Conservation (phyloP, 331 rosid genomes). For the Telfairia occidentalis region DNA sequence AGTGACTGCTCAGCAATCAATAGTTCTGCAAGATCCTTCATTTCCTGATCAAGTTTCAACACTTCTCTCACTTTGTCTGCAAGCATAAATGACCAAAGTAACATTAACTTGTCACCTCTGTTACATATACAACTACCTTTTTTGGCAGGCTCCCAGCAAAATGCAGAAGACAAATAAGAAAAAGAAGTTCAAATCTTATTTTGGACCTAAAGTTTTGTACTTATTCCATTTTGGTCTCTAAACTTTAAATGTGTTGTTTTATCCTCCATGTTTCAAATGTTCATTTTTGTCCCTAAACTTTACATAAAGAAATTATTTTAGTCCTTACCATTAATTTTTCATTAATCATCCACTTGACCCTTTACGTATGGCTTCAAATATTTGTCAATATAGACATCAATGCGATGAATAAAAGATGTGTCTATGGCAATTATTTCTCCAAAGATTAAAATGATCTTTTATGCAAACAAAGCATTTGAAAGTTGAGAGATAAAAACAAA, state of each 20-base stretch:
- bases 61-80: constrained; percentile 87
- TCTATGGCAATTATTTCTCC: background rate
- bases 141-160: background rate
- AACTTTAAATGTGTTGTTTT: background rate
- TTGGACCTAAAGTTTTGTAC: background rate
- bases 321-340: background rate
- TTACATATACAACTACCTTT: background rate
- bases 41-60: constrained; percentile 71
- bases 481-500: background rate
- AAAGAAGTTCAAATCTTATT: background rate
- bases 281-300: no score
- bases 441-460: background rate
- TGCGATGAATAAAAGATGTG: background rate
- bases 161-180: background rate
- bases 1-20: constrained; percentile 93
- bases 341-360: background rate
- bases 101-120: background rate
- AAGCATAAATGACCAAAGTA: constrained; percentile 4
- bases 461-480: background rate
- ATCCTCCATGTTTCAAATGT: background rate
- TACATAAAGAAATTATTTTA: no score
- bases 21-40: constrained; percentile 78
- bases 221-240: background rate
- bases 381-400: background rate
- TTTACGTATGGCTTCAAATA: background rate